Conservation (phyloP, 1,139 yeast species). For the Lodderomyces oxycetoniae region DNA sequence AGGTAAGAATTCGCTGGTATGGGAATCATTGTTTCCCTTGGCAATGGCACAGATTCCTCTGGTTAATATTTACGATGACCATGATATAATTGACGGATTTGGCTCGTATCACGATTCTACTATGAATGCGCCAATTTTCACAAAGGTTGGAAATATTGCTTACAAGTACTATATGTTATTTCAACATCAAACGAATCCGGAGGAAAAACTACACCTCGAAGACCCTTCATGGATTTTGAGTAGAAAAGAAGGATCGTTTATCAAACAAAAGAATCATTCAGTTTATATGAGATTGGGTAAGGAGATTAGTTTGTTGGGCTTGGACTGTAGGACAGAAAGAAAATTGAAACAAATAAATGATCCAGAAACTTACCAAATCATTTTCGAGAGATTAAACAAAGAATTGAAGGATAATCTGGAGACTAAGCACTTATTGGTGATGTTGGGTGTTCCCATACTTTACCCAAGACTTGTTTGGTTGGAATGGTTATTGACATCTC, state of each 20-base stretch:
- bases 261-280: slow-evolving; percentile 61
- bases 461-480: slow-evolving; percentile 92
- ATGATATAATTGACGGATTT: slow-evolving; percentile 92
- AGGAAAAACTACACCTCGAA: slow-evolving; percentile 33
- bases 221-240: slow-evolving; percentile 63
- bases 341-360: slow-evolving; percentile 56
- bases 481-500: slow-evolving; percentile 65
- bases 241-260: slow-evolving; percentile 55
- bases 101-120: slow-evolving; percentile 80
- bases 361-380: slow-evolving; percentile 48
- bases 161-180: slow-evolving; percentile 84
- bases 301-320: slow-evolving; percentile 64
- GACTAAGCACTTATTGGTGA: slow-evolving; percentile 69
- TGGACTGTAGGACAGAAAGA: slow-evolving; percentile 93
- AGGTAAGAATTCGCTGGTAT: slow-evolving; percentile 60
- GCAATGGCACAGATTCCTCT: slow-evolving; percentile 82
- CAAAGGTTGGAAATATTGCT: slow-evolving; percentile 70
- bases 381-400: slow-evolving; percentile 54
- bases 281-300: slow-evolving; percentile 70
- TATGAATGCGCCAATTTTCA: slow-evolving; percentile 66
- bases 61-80: slow-evolving; percentile 82
- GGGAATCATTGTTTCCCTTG: slow-evolving; percentile 63
- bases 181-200: slow-evolving; percentile 71
- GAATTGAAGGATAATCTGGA: slow-evolving; percentile 50
- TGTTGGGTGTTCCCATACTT: slow-evolving; percentile 92